Conservation (phyloP, 1,139 yeast genomes). For the Yamadazyma blattariae region DNA sequence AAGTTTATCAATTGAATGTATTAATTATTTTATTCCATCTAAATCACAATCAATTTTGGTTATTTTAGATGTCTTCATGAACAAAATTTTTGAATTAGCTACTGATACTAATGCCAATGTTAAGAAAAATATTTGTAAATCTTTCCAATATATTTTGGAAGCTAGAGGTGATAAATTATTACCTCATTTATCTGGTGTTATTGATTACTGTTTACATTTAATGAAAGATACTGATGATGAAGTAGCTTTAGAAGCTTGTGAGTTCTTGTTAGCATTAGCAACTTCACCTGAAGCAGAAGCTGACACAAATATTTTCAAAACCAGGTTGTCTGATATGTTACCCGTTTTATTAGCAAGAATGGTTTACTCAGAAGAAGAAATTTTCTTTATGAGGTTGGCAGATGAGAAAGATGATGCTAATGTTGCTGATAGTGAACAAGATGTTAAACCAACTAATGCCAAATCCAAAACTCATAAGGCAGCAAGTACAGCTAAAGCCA, state of each 20-base stretch:
- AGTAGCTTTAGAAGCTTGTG: conserved; percentile 91
- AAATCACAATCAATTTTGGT: conserved; percentile 64
- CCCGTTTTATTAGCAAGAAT: conserved; percentile 78
- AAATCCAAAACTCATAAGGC: conserved; percentile 62
- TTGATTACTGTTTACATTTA: conserved; percentile 79
- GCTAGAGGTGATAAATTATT: conserved; percentile 75
- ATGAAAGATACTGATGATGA: conserved; percentile 63
- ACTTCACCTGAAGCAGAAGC: conserved; percentile 49
- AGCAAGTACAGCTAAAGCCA: conserved; percentile 14
- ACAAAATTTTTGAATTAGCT: conserved; percentile 63
- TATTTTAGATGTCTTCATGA: conserved; percentile 64
- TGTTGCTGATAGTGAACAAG: conserved; percentile 80
- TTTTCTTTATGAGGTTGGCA: conserved; percentile 62
- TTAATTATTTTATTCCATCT: conserved; percentile 72
- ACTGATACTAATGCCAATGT: conserved; percentile 57
- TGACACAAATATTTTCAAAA: conserved; percentile 48
- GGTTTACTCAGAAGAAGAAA: conserved; percentile 86
- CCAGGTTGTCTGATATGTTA: conserved; percentile 58
- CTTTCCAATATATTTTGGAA: conserved; percentile 73
- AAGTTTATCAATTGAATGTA: conserved; percentile 65
- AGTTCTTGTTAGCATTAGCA: conserved; percentile 76
- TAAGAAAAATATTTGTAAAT: conserved; percentile 71
- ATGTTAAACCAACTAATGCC: conserved; percentile 75
- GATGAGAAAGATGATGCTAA: conserved; percentile 70
- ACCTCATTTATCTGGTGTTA: conserved; percentile 82